Percentiles rank a stretch among this genome's conserved stretches.
phyloP scores from a whole-genome alignment of 1,139 yeast genomes.

The Zygosaccharomyces pseudobailii region DNA sequence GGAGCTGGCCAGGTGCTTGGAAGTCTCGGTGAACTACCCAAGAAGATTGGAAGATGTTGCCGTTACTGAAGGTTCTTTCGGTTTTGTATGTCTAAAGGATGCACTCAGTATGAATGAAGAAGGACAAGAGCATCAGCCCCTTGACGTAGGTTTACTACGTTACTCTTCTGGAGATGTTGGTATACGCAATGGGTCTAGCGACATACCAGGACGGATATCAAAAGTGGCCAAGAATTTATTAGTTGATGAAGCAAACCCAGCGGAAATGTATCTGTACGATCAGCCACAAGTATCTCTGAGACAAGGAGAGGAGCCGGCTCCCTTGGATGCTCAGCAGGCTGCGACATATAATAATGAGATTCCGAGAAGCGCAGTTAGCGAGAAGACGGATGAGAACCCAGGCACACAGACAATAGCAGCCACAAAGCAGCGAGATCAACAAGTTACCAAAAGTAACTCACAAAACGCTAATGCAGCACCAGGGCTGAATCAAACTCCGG shows the following conservation, averaged over 20 bases:
- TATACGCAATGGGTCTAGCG: constrained; percentile 2
- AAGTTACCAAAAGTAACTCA: not conserved
- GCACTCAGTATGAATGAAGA: constrained; percentile 11
- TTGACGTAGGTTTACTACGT: constrained; percentile 12
- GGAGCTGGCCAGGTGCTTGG: not conserved
- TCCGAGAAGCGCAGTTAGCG: not conserved
- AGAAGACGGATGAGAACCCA: not conserved
- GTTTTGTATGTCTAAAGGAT: not conserved
- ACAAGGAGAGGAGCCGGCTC: constrained; percentile 1
- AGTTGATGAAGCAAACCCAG: constrained; percentile 10
- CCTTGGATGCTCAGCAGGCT: not conserved
- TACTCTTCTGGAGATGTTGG: constrained; percentile 10
- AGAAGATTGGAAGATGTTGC: not conserved
- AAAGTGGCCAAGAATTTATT: not conserved
- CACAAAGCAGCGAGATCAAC: not conserved
- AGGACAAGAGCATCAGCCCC: constrained; percentile 14
- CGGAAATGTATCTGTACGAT: constrained; percentile 19
- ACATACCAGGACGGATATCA: constrained; percentile 1
- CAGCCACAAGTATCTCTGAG: constrained; percentile 11
- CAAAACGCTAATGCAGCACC: not conserved
- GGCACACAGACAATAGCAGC: not conserved
- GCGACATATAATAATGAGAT: not conserved
- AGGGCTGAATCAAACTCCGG: not conserved
- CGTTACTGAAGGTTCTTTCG: not conserved
- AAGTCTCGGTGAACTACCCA: not conserved